These are phyloP conservation scores for Fusarium guadeloupense DNA, from an alignment of 2,329 filamentous ascomycete species.

Conservation along the genomic window DNA sequence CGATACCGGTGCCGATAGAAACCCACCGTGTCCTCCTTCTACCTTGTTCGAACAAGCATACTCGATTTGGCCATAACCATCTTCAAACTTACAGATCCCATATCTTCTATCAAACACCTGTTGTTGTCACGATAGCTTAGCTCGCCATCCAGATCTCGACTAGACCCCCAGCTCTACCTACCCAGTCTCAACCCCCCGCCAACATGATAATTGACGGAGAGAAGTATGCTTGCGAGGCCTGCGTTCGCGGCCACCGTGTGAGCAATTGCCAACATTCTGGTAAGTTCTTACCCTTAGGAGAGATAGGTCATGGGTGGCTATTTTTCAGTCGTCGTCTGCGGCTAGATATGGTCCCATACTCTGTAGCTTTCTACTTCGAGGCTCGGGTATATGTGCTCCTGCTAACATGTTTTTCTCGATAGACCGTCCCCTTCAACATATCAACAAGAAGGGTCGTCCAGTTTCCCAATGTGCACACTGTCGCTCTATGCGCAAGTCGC, in stretches of 20 bases:
- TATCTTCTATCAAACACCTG: conserved; percentile 2
- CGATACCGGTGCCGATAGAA: conserved; percentile 26
- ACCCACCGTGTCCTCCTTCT: conserved; percentile 26
- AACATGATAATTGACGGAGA: conserved; percentile 90
- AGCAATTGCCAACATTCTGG: conserved; percentile 97
- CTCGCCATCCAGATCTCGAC: conserved; percentile 2
- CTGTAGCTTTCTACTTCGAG: neutral
- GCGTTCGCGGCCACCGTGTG: conserved; percentile 96
- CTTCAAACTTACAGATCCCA: conserved; percentile 9
- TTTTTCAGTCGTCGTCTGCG: neutral
- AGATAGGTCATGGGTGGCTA: neutral
- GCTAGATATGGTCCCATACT: neutral
- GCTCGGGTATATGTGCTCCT: conserved; percentile 13
- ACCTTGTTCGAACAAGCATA: conserved; percentile 12
- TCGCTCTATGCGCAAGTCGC: conserved; percentile 94
- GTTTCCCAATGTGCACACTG: conserved; percentile 98
- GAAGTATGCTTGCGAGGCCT: conserved; percentile 98
- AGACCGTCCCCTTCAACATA: conserved; percentile 93
- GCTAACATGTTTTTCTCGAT: conserved; percentile 37
- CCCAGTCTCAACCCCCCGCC: conserved; percentile 26
- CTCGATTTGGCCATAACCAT: conserved; percentile 16
- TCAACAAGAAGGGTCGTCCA: conserved; percentile 96
- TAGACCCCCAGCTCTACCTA: conserved; percentile 22
- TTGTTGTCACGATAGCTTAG: conserved; percentile 6
- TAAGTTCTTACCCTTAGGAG: conserved; percentile 58